phyloP scores from a whole-genome alignment of 2,329 filamentous ascomycete genomes.

The Ophidiomyces ophidiicola region DNA sequence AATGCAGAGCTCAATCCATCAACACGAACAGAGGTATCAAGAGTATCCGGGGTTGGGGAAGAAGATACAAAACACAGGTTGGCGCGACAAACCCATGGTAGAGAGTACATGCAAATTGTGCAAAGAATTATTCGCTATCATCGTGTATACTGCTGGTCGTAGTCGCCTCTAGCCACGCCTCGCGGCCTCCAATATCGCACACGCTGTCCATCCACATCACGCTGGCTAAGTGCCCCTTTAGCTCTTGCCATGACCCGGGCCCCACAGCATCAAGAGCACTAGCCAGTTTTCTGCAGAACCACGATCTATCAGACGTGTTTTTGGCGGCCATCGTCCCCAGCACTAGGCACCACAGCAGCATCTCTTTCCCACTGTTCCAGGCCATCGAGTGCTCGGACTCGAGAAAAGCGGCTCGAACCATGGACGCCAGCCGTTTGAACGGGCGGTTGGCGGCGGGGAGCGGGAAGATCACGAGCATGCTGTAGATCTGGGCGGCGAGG shows the following conservation, averaged over 20 bases:
- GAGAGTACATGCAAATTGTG: background rate
- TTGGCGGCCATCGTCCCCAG: slow-evolving; percentile 31
- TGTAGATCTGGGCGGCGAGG: slow-evolving; percentile 27
- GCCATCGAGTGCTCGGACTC: slow-evolving; percentile 16
- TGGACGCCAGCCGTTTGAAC: slow-evolving; percentile 21
- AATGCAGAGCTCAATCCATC: too few species aligned
- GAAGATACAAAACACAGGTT: too few species aligned
- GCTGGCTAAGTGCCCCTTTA: slow-evolving; percentile 19
- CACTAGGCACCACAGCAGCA: slow-evolving; percentile 28
- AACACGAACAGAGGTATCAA: too few species aligned
- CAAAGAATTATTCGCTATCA: background rate
- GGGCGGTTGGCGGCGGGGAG: slow-evolving; percentile 29
- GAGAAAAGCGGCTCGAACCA: slow-evolving; percentile 21
- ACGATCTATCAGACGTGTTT: slow-evolving; percentile 22
- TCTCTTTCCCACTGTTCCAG: slow-evolving; percentile 18
- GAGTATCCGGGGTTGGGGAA: too few species aligned
- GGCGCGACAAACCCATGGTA: too few species aligned
- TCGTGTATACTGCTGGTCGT: background rate
- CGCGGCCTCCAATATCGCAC: slow-evolving; percentile 23
- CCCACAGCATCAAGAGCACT: slow-evolving; percentile 16
- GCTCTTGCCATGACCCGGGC: slow-evolving; percentile 18
- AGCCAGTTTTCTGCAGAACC: slow-evolving; percentile 24
- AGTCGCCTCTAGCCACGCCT: slow-evolving; percentile 21
- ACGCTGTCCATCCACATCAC: slow-evolving; percentile 28
- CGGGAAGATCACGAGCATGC: slow-evolving; percentile 31